phyloP scores from a whole-genome alignment of 257 asterid genomes.

The Galeopsis tetrahit region DNA sequence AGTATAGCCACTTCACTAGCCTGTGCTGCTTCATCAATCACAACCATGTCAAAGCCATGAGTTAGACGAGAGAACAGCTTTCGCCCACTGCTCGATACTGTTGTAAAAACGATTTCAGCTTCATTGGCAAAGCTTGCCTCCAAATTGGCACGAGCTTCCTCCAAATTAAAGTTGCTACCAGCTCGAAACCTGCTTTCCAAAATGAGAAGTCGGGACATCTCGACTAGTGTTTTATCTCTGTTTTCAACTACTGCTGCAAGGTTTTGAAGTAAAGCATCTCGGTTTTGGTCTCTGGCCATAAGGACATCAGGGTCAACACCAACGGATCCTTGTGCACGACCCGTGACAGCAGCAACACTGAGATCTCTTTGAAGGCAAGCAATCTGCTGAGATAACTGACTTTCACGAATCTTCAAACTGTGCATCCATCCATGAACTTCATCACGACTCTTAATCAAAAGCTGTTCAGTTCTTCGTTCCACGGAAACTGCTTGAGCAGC shows the following conservation, averaged over 20 bases:
- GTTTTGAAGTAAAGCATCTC: slow-evolving; percentile 77
- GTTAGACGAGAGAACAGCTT: slow-evolving; percentile 90
- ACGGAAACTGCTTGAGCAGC: slow-evolving; percentile 99
- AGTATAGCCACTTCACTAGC: slow-evolving; percentile 96
- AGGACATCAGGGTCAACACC: slow-evolving; percentile 99
- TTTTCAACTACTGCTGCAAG: slow-evolving; percentile 95
- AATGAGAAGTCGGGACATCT: slow-evolving; percentile 90
- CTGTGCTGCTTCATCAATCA: slow-evolving; percentile 99
- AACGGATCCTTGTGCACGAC: slow-evolving; percentile 95
- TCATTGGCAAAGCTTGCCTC: slow-evolving; percentile 99
- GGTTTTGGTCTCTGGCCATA: slow-evolving; percentile 91
- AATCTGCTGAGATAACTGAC: slow-evolving; percentile 84
- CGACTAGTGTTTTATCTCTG: slow-evolving; percentile 90
- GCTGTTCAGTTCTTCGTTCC: slow-evolving; percentile 94
- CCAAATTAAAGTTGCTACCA: slow-evolving; percentile 77
- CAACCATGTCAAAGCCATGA: slow-evolving; percentile 99
- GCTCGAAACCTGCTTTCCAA: slow-evolving; percentile 84
- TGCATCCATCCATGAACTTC: slow-evolving; percentile 94
- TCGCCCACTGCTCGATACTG: slow-evolving; percentile 98
- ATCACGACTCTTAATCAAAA: slow-evolving; percentile 78
- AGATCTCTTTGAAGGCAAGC: slow-evolving; percentile 89
- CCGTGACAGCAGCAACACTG: slow-evolving; percentile 69
- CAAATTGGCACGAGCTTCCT: slow-evolving; percentile 94
- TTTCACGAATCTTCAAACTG: slow-evolving; percentile 72
- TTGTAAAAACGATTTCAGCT: slow-evolving; percentile 97